Percentiles rank a stretch among this genome's conserved stretches.
Conservation (phyloP, 129 eudicot species). For the Cynara cardunculus region DNA sequence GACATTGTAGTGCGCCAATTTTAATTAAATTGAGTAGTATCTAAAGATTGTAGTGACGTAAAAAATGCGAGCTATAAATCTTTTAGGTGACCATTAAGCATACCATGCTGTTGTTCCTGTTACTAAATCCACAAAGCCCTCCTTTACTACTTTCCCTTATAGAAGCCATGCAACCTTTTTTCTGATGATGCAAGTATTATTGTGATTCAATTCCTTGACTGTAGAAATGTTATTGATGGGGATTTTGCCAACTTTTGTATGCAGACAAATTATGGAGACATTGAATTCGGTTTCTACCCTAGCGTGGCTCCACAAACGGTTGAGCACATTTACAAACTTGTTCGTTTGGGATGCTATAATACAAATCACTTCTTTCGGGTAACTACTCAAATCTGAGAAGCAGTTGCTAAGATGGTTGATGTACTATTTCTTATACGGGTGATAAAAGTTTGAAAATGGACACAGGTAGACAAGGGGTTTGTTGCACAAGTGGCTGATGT, state of each 20-base stretch:
- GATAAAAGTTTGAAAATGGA: neutral
- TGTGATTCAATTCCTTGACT: neutral
- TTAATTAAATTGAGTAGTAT: neutral
- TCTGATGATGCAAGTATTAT: neutral
- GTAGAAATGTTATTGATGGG: neutral
- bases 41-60: neutral
- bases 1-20: neutral
- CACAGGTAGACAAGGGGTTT: conserved; percentile 95
- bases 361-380: conserved; percentile 99
- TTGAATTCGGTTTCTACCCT: conserved; percentile 97
- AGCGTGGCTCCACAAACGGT: conserved; percentile 90
- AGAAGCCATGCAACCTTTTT: neutral
- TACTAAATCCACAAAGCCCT: neutral
- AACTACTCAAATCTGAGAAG: conserved; percentile 10
- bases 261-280: conserved; percentile 94
- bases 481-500: conserved; percentile 99
- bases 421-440: conserved; percentile 8
- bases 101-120: neutral
- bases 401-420: neutral
- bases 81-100: neutral
- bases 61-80: neutral
- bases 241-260: conserved; percentile 9
- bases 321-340: conserved; percentile 96
- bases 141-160: neutral
- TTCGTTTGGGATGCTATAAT: conserved; percentile 89